Base-by-base conservation (phyloP, 257 asterid genomes). In the Forsythia viridissima region DNA sequence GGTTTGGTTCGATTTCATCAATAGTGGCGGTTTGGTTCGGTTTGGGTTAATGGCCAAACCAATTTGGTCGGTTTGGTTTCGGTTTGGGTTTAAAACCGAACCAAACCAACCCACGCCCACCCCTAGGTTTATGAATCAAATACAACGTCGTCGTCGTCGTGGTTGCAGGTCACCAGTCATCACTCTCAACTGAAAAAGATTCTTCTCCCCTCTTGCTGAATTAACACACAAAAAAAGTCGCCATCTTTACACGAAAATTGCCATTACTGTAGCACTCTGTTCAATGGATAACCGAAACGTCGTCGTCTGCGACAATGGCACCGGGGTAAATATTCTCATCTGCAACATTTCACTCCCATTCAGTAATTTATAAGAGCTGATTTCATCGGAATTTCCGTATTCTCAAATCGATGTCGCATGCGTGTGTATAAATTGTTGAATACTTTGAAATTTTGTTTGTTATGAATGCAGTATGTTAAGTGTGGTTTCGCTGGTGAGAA, bases 401-500 rank as follows among this genome's bases (percentile, higher is more conserved):
- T n/a, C 30, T 11, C 65, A 52, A 13, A 75, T 79, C 3, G 34
- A 30, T 69, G n/a, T 43, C 21, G 42, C 11, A 71, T 16, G 30
- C 6, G 61, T 72, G 76, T 21, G 70, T 52, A 52, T 52, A 8
- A 30, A 37, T 4, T 68, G 77, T 66, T 57, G 24, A 51, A 70
- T 15, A 52, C 24, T 24, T 68, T 76, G 74, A 34, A 48, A 44
- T 59, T 79, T 6, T 46, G 16, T 8, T 48, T 63, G 15, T 75
- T 69, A 78, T 87, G 83, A 81, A 57, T 88, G 88, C 97, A 95
- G 99, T 95, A 93, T 88, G 99, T 95, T 46, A 95, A 95, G 83
- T 95, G 98, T 78, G 99, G 99, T 77, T 95, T 93, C 83, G 96
- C 98, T 40, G 94, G 94, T 41, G 99, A 92, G 86, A 95, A 95